Base-by-base conservation (phyloP, 2,329 filamentous ascomycete species). In the Blastomyces silverae region DNA sequence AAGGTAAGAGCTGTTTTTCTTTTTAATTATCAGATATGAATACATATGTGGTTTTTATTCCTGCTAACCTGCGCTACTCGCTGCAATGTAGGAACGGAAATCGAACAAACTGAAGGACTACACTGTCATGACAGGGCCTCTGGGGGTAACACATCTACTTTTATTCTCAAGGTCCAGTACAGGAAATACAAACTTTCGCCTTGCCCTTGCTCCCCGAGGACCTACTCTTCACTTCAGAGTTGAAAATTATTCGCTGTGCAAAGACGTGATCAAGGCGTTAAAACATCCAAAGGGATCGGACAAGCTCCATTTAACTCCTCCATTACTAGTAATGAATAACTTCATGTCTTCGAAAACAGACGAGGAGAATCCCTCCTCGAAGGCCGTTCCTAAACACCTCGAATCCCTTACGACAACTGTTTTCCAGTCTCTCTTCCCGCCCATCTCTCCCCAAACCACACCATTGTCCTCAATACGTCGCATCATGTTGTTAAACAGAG, bases 251-350 rank as follows among this genome's bases (percentile, higher is more conserved):
- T 96, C 92, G 46, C 82, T 99, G 2, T 91, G 89, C 78, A 96
- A 94, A 76, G 94, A 99, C 75, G 87, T 99, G 3, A 85, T 89
- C 71, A 89, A 87, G 73, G 87, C 91, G 17, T 87, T 95, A 79
- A 91, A 89, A 76, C 89, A 91, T 70, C 91, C 93, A 10, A 86
- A 87, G 73, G 89, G 88, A 59, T 88, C 89, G 59, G 91, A 89
- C 68, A 93, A 93, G 75, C 91, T 96, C 75, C 96, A 91, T 72
- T 82, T 89, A 65, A 91, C 87, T 55, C 87, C 94, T 7, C 94
- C 94, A 67, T 79, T 97, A 78, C 84, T 99, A 56, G 94, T 99
- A 69, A 97, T 99, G 94, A 99, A 99, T 80, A 97, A 96, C 77
- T 96, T 99, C 77, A 85, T 85, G 50, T 88, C 87, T 3, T 84